A percentile compares a stretch with the other conserved stretches of the same genome.
Evolutionary conservation across 768 basidiomycete genomes (phyloP).

Genomic region (Naganishia vishniacii): DNA sequence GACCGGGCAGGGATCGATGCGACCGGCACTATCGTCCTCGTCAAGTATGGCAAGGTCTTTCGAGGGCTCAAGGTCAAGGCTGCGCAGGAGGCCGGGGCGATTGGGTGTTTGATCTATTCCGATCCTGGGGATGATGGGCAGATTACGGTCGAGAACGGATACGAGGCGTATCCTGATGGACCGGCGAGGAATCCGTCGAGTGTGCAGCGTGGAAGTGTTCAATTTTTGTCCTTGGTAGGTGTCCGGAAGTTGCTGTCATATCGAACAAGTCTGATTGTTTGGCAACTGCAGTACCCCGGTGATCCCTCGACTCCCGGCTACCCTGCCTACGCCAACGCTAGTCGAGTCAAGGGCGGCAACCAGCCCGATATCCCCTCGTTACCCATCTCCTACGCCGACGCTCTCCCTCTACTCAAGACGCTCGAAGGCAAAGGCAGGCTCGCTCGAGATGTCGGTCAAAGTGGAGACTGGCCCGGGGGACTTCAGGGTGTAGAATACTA

Average conservation of each 20-base stretch:
- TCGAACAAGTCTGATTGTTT: slow-evolving; percentile 25
- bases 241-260: neutral
- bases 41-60: slow-evolving; percentile 66
- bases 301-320: slow-evolving; percentile 78
- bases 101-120: slow-evolving; percentile 66
- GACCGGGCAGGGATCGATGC: slow-evolving; percentile 63
- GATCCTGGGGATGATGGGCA: slow-evolving; percentile 81
- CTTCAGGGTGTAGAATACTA: slow-evolving; percentile 47
- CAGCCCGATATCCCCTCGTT: slow-evolving; percentile 51
- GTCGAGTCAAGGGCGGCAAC: slow-evolving; percentile 55
- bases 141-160: slow-evolving; percentile 71
- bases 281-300: slow-evolving; percentile 44
- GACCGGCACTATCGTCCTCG: slow-evolving; percentile 69
- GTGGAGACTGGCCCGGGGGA: slow-evolving; percentile 46
- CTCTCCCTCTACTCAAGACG: slow-evolving; percentile 60
- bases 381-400: slow-evolving; percentile 86
- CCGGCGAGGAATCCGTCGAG: slow-evolving; percentile 65
- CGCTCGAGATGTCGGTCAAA: slow-evolving; percentile 37
- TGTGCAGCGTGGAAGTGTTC: slow-evolving; percentile 79
- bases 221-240: slow-evolving; percentile 52
- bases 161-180: slow-evolving; percentile 69
- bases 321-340: slow-evolving; percentile 77
- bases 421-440: slow-evolving; percentile 51
- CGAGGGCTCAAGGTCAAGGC: slow-evolving; percentile 76
- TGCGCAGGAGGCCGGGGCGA: slow-evolving; percentile 75